Evolutionary conservation across 164 flowering plant genomes (phyloP), one percentile per base, ranked within the genome.

Genomic region (Vitis rupestris): DNA sequence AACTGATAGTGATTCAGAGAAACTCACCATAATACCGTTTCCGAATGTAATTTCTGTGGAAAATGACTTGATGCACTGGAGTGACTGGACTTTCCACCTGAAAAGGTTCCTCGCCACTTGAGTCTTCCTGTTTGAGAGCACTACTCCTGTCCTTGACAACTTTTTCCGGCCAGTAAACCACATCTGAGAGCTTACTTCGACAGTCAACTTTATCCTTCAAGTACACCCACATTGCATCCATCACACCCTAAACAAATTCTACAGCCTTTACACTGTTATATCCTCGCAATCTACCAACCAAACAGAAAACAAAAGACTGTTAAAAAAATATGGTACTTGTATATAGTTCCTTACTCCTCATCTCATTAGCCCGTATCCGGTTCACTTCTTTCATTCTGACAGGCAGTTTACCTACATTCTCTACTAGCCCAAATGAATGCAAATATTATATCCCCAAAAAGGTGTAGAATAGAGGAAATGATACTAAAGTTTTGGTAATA

Each of bases 171-270:
- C 54, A 56, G 31, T 14, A 10, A 16, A 69, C 65, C 17, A 61
- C 77, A 16, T 74, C 83, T 12, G 11, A 64, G 11, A 47, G 51
- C 66, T 66, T 81, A 31, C 65, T 59, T 13, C 74, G 64, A 68
- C 87, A 84, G 48, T 61, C 76, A 13, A 55, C 64, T 59, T 58
- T 84, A 65, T 78, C 78, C 75, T 73, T 83, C 82, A 82, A 58
- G n/a, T 72, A 82, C 6, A 74, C 10, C 86, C 85, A 82, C 16
- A 79, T 50, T 0, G 74, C 67, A 49, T 76, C 65, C 85, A 84
- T 86, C 72, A 58, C 69, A 8, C 14, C 59, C 19, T 1, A 56
- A n/a, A 56, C 29, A 56, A 37, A 6, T 37, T 37, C 44, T 37
- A 3, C 44, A 4, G 44, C 44, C 44, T 37, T 37, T 37, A 37